These are phyloP conservation scores for Sphagnum fallax DNA, from an alignment of 228 moss, liverwort and hornwort species.

Conservation along the genomic window DNA sequence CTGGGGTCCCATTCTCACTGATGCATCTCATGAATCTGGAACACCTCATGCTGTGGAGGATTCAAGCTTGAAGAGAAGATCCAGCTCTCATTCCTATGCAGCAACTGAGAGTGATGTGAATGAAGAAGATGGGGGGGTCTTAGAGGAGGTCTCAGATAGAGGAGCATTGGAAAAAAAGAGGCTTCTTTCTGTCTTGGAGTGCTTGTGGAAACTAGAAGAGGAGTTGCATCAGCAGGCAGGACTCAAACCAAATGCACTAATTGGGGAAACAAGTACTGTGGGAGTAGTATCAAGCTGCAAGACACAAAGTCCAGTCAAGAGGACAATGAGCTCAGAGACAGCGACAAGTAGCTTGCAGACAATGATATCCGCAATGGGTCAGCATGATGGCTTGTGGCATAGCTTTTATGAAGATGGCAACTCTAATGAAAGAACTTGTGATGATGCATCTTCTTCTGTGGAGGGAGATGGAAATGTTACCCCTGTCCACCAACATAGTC, in stretches of 20 bases:
- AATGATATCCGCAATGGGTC: constrained; percentile 11
- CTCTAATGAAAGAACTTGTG: constrained; percentile 4
- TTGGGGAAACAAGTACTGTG: constrained; percentile 21
- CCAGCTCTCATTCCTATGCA: constrained; percentile 27
- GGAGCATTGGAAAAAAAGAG: constrained; percentile 66
- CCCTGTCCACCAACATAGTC: neutral
- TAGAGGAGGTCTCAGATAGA: constrained; percentile 17
- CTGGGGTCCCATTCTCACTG: no score
- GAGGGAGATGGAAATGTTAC: constrained; percentile 2
- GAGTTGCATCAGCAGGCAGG: constrained; percentile 86
- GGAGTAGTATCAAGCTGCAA: constrained; percentile 16
- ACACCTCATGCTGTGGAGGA: no score
- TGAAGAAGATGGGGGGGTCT: constrained; percentile 12
- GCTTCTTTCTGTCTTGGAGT: constrained; percentile 82
- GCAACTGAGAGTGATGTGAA: constrained; percentile 28
- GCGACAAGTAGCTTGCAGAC: constrained; percentile 9
- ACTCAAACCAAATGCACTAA: constrained; percentile 32
- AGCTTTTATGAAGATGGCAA: constrained; percentile 34
- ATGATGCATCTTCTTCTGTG: constrained; percentile 5
- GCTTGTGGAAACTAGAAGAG: constrained; percentile 83
- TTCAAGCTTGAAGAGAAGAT: constrained; percentile 24
- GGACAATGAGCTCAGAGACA: constrained; percentile 10
- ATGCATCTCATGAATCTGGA: no score
- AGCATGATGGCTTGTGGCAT: constrained; percentile 32
- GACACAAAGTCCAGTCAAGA: constrained; percentile 8